These are phyloP conservation scores for Ogataea corticis DNA, from an alignment of 805 yeast genomes.

Conservation along the genomic window DNA sequence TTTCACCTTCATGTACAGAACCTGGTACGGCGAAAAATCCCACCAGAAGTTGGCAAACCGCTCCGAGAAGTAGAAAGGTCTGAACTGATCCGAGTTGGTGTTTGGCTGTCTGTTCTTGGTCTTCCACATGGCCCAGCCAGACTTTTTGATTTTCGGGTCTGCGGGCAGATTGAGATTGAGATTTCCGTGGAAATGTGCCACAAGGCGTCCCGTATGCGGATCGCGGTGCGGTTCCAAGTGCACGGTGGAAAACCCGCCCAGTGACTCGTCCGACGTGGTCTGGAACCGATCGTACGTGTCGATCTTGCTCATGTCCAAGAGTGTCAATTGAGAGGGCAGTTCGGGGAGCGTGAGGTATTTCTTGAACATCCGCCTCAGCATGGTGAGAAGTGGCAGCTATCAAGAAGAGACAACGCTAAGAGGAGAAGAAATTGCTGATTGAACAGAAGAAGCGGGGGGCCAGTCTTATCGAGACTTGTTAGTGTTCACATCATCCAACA, in stretches of 20 bases:
- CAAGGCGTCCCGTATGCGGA: constrained; percentile 35
- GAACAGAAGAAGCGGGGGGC: too few species aligned
- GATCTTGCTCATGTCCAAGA: constrained; percentile 61
- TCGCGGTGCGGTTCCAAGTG: constrained; percentile 45
- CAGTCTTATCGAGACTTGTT: too few species aligned
- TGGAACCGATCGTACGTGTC: constrained; percentile 50
- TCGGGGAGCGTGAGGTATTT: constrained; percentile 18
- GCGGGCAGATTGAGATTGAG: constrained; percentile 64
- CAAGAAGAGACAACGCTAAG: too few species aligned
- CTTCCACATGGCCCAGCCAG: constrained; percentile 82
- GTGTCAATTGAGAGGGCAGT: constrained; percentile 33
- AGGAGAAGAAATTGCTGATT: too few species aligned
- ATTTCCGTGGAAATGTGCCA: constrained; percentile 72
- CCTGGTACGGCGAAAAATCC: constrained; percentile 69
- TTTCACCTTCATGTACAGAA: constrained; percentile 67
- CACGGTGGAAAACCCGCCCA: constrained; percentile 73
- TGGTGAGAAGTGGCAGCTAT: too few species aligned
- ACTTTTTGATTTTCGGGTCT: constrained; percentile 60
- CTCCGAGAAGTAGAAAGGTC: constrained; percentile 39
- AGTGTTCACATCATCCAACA: too few species aligned
- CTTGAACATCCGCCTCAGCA: constrained; percentile 13
- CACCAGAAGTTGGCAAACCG: constrained; percentile 48
- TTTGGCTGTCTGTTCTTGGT: constrained; percentile 60
- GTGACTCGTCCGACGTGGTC: constrained; percentile 68
- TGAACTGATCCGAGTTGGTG: constrained; percentile 40